These are phyloP conservation scores for Acanthamoeba castellanii DNA, from an alignment of 208 protist genomes.

Conservation along the genomic window DNA sequence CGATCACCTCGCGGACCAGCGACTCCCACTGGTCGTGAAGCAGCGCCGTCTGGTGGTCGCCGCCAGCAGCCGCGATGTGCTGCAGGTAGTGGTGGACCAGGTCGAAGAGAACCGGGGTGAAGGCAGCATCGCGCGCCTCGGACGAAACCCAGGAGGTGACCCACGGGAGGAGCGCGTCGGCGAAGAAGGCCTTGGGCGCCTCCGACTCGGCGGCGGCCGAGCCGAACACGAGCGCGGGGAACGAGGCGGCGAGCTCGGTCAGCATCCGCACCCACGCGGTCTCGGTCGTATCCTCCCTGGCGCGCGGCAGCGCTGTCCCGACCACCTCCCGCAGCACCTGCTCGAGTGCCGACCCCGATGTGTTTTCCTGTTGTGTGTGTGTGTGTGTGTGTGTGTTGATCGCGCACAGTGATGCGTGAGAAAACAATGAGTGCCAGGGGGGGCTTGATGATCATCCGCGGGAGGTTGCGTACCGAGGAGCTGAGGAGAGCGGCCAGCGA, in stretches of 20 bases:
- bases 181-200: not conserved
- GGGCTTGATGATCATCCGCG: too few species aligned
- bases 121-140: not conserved
- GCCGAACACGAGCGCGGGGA: slow-evolving; percentile 38
- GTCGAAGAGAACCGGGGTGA: slow-evolving; percentile 38
- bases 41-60: not conserved
- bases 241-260: slow-evolving; percentile 4
- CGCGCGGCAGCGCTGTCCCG: not conserved
- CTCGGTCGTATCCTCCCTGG: not conserved
- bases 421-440: not conserved
- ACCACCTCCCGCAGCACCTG: slow-evolving; percentile 43
- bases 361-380: not conserved
- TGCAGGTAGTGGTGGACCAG: slow-evolving; percentile 29
- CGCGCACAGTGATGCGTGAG: not conserved
- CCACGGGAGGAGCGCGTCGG: slow-evolving; percentile 13
- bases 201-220: not conserved
- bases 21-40: slow-evolving; percentile 22
- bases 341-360: not conserved
- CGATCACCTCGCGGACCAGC: not conserved
- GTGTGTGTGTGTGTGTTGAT: not conserved
- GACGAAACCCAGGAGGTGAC: slow-evolving; percentile 3
- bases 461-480: not conserved
- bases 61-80: not conserved
- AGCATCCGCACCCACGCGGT: slow-evolving; percentile 2
- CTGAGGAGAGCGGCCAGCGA: not conserved